phyloP scores from a whole-genome alignment of 1,284 basidiomycete genomes.

The Cutaneotrichosporon cavernicola region DNA sequence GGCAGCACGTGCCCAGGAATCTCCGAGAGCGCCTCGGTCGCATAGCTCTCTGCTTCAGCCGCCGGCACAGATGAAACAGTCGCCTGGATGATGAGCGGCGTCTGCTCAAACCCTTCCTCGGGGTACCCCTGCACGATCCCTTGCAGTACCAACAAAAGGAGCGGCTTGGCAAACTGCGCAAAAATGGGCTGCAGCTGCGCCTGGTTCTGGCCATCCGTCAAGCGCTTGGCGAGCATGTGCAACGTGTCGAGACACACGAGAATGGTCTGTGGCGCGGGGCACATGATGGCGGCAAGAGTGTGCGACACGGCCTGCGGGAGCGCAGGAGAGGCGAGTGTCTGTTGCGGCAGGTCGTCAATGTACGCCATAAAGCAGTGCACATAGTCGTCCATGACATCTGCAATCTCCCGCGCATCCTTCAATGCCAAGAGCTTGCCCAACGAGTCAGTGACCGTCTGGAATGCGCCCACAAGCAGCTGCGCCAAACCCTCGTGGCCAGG shows the following conservation, averaged over 20 bases:
- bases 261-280: conserved; percentile 76
- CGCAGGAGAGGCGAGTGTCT: conserved; percentile 72
- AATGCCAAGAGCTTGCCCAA: conserved; percentile 66
- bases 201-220: conserved; percentile 54
- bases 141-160: conserved; percentile 69
- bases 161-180: conserved; percentile 69
- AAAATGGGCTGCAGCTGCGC: conserved; percentile 61
- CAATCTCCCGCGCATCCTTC: conserved; percentile 68
- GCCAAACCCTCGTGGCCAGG: conserved; percentile 55
- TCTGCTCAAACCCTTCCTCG: conserved; percentile 73
- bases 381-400: conserved; percentile 96
- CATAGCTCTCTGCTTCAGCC: conserved; percentile 67
- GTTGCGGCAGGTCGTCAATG: conserved; percentile 64
- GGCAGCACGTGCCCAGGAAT: conserved; percentile 67
- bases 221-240: conserved; percentile 68
- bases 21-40: conserved; percentile 68
- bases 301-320: conserved; percentile 75
- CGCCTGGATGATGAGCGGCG: conserved; percentile 74
- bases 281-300: conserved; percentile 70
- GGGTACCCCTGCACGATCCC: conserved; percentile 85
- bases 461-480: conserved; percentile 62
- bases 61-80: conserved; percentile 66
- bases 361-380: conserved; percentile 75
- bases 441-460: conserved; percentile 71
- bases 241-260: conserved; percentile 80